Conservation (phyloP, 176 grass and related monocot species). For the Avena insularis region DNA sequence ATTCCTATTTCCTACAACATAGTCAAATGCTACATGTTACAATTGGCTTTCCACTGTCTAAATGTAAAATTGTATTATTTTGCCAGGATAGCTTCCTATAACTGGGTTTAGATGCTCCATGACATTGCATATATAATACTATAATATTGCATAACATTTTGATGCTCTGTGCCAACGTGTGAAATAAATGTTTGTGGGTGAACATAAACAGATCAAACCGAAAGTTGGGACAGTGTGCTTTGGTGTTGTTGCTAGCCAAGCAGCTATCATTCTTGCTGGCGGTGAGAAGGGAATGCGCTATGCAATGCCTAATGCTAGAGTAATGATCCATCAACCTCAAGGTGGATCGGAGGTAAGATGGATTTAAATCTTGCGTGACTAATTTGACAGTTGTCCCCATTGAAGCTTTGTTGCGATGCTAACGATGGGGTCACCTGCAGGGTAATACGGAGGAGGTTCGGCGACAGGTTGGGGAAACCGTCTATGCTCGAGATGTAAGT, state of each 20-base stretch:
- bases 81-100: background rate
- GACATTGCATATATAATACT: background rate
- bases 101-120: background rate
- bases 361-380: background rate
- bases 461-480: slow-evolving; percentile 73
- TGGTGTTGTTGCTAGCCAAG: slow-evolving; percentile 92
- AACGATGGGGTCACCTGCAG: slow-evolving; percentile 40
- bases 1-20: slow-evolving; percentile 21
- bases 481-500: slow-evolving; percentile 81
- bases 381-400: background rate
- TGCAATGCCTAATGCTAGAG: slow-evolving; percentile 94
- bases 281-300: slow-evolving; percentile 99
- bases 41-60: background rate
- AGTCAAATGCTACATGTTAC: slow-evolving; percentile 3
- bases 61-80: slow-evolving; percentile 30
- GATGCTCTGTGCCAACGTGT: slow-evolving; percentile 29
- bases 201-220: slow-evolving; percentile 77
- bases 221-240: slow-evolving; percentile 93
- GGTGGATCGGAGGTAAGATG: slow-evolving; percentile 72
- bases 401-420: slow-evolving; percentile 30
- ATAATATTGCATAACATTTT: background rate
- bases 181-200: slow-evolving; percentile 11
- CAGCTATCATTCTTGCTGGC: slow-evolving; percentile 82
- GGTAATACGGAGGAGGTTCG: slow-evolving; percentile 80
- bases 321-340: slow-evolving; percentile 99